Evolutionary conservation across 148 eudicot species (phyloP).

Genomic region (Cornus kousa): DNA sequence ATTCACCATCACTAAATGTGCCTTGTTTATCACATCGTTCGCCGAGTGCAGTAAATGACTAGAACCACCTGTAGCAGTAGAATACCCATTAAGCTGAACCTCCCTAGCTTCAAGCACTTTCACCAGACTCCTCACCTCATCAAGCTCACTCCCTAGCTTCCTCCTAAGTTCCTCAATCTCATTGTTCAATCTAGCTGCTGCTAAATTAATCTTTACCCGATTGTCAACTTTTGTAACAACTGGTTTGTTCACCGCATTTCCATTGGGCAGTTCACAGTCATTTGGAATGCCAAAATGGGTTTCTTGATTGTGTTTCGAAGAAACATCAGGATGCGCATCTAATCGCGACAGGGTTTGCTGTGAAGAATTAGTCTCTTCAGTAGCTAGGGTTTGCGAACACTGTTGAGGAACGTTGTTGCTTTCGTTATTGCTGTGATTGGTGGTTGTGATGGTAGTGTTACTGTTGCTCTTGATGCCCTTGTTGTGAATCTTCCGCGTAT

Average conservation of each 20-base stretch:
- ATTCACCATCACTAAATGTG: constrained; percentile 28
- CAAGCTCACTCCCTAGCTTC: constrained; percentile 69
- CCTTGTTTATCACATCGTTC: constrained; percentile 28
- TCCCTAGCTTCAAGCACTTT: constrained; percentile 64
- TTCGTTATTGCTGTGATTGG: not conserved
- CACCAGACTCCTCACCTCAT: constrained; percentile 61
- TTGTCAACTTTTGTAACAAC: constrained; percentile 53
- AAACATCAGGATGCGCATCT: constrained; percentile 33
- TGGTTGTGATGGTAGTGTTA: not conserved
- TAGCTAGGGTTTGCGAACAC: constrained; percentile 11
- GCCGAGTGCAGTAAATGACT: constrained; percentile 34
- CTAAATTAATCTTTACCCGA: constrained; percentile 57
- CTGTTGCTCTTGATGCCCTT: not conserved
- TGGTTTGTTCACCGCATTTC: constrained; percentile 34
- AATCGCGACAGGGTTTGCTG: constrained; percentile 11
- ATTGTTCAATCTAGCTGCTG: constrained; percentile 37
- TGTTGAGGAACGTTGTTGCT: constrained; percentile 7
- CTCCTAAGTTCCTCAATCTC: constrained; percentile 59
- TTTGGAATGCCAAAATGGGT: not conserved
- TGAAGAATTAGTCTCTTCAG: constrained; percentile 17
- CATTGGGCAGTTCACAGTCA: constrained; percentile 20
- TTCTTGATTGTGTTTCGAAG: constrained; percentile 18
- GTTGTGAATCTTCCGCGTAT: too few species aligned
- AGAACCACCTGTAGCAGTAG: constrained; percentile 18
- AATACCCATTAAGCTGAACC: constrained; percentile 40